These are phyloP conservation scores for Camptophora hylomeconis DNA, from an alignment of 2,329 filamentous ascomycete species.

Conservation along the genomic window DNA sequence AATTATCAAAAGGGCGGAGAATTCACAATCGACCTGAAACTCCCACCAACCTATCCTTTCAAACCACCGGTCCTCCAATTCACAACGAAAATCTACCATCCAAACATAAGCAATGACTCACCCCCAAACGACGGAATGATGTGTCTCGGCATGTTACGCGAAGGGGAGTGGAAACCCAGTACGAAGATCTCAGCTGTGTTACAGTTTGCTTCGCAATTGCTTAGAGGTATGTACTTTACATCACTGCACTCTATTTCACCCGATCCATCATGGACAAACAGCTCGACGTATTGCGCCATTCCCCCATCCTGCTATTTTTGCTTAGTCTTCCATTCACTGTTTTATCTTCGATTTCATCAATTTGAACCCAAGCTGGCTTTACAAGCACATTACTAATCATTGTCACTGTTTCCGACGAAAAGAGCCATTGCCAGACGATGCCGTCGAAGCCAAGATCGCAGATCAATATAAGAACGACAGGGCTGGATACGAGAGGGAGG, in stretches of 20 bases:
- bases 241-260: no score
- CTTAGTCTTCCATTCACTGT: no score
- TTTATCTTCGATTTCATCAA: background rate
- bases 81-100: slow-evolving; percentile 86
- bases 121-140: slow-evolving; percentile 54
- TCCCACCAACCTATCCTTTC: slow-evolving; percentile 79
- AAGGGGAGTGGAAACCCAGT: slow-evolving; percentile 85
- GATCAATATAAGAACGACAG: slow-evolving; percentile 65
- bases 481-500: slow-evolving; percentile 59
- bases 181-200: slow-evolving; percentile 65
- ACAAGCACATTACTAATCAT: background rate
- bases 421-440: slow-evolving; percentile 79
- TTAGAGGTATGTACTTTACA: slow-evolving; percentile 30
- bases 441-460: slow-evolving; percentile 74
- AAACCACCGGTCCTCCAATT: slow-evolving; percentile 72
- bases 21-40: slow-evolving; percentile 59
- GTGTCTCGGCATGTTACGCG: slow-evolving; percentile 71
- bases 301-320: no score
- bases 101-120: slow-evolving; percentile 48
- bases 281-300: no score
- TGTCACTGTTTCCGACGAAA: slow-evolving; percentile 16
- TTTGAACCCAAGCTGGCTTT: background rate
- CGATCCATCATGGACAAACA: no score
- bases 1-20: slow-evolving; percentile 44
- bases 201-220: slow-evolving; percentile 59